Conservation (phyloP, 352 stramenopile species). For the Albugo laibachii region DNA sequence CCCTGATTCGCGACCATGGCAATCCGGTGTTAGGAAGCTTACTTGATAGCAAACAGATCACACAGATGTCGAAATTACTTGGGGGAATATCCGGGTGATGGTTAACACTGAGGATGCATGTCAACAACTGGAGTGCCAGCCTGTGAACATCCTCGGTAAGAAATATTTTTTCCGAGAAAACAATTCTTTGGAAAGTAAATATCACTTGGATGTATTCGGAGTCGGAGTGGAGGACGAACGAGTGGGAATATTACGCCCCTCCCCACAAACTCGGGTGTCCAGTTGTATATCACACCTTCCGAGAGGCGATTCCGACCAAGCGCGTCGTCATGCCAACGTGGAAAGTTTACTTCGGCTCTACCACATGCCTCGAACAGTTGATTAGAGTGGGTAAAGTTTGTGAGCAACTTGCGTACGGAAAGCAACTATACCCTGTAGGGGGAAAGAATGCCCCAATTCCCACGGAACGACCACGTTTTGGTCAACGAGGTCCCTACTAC, state of each 20-base stretch:
- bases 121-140: background rate
- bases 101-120: too few species aligned
- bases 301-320: background rate
- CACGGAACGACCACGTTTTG: too few species aligned
- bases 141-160: conserved; percentile 1
- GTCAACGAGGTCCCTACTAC: too few species aligned
- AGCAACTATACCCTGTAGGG: too few species aligned
- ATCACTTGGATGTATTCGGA: conserved; percentile 3
- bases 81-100: too few species aligned
- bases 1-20: too few species aligned
- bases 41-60: too few species aligned
- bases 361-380: background rate
- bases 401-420: background rate
- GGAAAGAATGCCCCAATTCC: too few species aligned
- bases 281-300: conserved; percentile 6
- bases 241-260: too few species aligned
- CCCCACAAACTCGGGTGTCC: conserved; percentile 1
- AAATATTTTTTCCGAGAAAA: conserved; percentile 4
- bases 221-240: background rate
- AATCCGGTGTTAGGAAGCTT: too few species aligned
- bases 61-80: too few species aligned
- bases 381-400: background rate
- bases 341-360: conserved; percentile 1
- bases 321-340: conserved; percentile 2
- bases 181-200: conserved; percentile 1